Evolutionary conservation across 2,329 filamentous ascomycete genomes (phyloP).

Genomic region (Monosporascus sp.): DNA sequence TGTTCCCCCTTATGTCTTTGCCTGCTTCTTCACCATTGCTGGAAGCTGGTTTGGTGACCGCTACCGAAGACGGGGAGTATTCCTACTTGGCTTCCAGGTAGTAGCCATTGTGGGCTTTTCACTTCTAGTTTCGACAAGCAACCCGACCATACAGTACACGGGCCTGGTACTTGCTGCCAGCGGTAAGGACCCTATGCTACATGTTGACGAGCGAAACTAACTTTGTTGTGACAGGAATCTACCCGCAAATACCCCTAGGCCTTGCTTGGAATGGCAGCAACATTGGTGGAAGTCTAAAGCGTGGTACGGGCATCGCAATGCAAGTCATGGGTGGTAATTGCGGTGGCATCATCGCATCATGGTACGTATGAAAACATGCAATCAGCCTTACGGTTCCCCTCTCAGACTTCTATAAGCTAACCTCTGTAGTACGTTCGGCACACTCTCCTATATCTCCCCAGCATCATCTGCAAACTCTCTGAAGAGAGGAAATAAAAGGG

Average conservation of each 20-base stretch:
- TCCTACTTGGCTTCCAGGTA: conserved; percentile 41
- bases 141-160: conserved; percentile 40
- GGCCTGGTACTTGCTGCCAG: conserved; percentile 41
- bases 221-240: conserved; percentile 30
- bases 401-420: neutral
- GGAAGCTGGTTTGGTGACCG: conserved; percentile 34
- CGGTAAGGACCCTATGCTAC: conserved; percentile 15
- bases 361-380: conserved; percentile 7
- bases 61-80: conserved; percentile 25
- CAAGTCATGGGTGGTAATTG: conserved; percentile 57
- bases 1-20: neutral
- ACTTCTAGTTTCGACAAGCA: conserved; percentile 30
- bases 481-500: too few species aligned
- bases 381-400: too few species aligned
- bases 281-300: conserved; percentile 49
- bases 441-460: too few species aligned
- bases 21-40: conserved; percentile 27
- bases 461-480: too few species aligned
- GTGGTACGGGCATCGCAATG: conserved; percentile 51
- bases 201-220: neutral
- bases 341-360: conserved; percentile 7
- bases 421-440: neutral
- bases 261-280: conserved; percentile 58
- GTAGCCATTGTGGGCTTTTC: conserved; percentile 41
- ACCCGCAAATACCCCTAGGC: conserved; percentile 50